Percentiles rank a stretch among this genome's conserved stretches.
Evolutionary conservation across 2,329 filamentous ascomycete genomes (phyloP).

Genomic region (Sporothrix pseudoabietina): DNA sequence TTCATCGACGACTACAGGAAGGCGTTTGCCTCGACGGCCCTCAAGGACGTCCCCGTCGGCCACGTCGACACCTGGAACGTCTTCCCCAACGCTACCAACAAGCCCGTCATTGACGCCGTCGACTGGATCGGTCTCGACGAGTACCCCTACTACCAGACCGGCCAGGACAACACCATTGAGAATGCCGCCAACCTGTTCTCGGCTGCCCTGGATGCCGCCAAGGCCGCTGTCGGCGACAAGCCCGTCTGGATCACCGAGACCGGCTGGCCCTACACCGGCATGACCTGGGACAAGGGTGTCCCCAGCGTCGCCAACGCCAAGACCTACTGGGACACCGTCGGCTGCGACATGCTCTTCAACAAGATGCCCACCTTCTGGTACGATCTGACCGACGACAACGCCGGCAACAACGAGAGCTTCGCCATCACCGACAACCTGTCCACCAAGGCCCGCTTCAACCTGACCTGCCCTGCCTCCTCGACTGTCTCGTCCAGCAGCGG

Average conservation of each 20-base stretch:
- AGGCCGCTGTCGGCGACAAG: conserved; percentile 46
- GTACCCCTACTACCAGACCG: conserved; percentile 67
- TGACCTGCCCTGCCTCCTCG: conserved; percentile 52
- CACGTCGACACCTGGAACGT: conserved; percentile 71
- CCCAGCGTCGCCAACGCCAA: conserved; percentile 61
- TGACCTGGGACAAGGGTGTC: conserved; percentile 56
- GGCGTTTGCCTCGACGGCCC: conserved; percentile 53
- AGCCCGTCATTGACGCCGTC: conserved; percentile 60
- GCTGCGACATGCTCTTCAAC: conserved; percentile 60
- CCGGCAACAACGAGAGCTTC: conserved; percentile 61
- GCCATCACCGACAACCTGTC: conserved; percentile 57
- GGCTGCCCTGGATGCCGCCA: conserved; percentile 49
- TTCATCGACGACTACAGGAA: conserved; percentile 68
- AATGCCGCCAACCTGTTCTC: conserved; percentile 59
- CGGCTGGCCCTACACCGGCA: conserved; percentile 62
- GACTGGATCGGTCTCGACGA: conserved; percentile 68
- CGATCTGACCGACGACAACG: conserved; percentile 62
- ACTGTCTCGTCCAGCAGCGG: conserved; percentile 32
- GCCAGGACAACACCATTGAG: conserved; percentile 57
- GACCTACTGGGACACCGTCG: conserved; percentile 64
- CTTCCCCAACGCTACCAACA: conserved; percentile 62
- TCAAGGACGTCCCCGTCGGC: conserved; percentile 55
- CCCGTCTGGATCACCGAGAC: conserved; percentile 36
- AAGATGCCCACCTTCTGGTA: conserved; percentile 64
- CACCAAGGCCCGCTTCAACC: conserved; percentile 55